Evolutionary conservation across 1,139 yeast genomes (phyloP), one percentile per base, ranked within the genome.

Genomic region (Scheffersomyces parashehatae): DNA sequence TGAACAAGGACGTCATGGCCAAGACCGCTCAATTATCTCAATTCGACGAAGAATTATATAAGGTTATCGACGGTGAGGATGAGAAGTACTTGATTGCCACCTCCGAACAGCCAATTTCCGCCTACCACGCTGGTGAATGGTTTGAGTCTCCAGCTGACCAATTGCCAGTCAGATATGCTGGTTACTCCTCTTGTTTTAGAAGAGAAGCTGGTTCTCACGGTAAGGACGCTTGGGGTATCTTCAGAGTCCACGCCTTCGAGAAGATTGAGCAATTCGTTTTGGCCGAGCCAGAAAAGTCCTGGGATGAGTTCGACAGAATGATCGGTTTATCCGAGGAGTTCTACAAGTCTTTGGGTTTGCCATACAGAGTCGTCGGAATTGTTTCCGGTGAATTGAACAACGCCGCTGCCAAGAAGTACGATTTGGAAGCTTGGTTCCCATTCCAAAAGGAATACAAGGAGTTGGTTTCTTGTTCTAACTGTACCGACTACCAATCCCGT

Each of bases 341-440:
- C 68, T 95, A 93, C 78, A 80, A 90, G 75, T 83, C 95, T 32
- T 82, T 93, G 57, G 91, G 91, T 38, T 75, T 93, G 60, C 99
- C 99, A 51, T 93, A 93, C 80, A 83, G 98, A 69, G 95, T 93
- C 48, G 99, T 95, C 50, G 96, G 96, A 56, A 93, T 95, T 69
- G 99, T 95, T 49, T 88, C 97, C 49, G 99, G 99, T 56, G 99
- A 93, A 74, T 83, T 95, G 66, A 95, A 95, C 80, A 93, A 95
- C 59, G 98, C 99, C 44, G 99, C 99, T 49, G 97, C 99, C 55
- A 93, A 93, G 79, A 93, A 93, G 73, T 93, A 85, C 76, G 99
- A 93, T 73, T 80, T 93, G 65, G 99, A 93, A 77, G 99, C 99
- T 38, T 93, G 99, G 99, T 95, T 93, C 95, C 99, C 99, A 63